Conservation (phyloP, 352 stramenopile genomes). For the Pythium oligandrum region DNA sequence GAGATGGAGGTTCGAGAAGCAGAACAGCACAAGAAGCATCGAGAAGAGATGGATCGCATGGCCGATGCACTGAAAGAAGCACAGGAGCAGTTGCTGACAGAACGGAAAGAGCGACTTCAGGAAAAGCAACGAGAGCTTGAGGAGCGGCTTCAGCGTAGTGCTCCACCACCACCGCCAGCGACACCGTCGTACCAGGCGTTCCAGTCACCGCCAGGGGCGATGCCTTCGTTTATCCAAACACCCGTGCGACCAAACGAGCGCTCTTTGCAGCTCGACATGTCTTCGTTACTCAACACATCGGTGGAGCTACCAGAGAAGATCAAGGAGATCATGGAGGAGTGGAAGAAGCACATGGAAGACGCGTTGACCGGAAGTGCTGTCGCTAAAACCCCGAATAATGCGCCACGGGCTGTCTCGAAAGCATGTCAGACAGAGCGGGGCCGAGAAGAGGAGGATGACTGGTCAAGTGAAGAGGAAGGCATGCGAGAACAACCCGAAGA, state of each 20-base stretch:
- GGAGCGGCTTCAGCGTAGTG: conserved; percentile 27
- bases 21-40: conserved; percentile 21
- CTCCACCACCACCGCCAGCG: not conserved
- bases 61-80: conserved; percentile 38
- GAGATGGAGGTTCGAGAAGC: conserved; percentile 37
- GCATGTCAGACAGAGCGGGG: conserved; percentile 10
- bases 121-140: conserved; percentile 60
- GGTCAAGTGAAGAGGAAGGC: not conserved
- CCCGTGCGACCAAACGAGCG: no score
- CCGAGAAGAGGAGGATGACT: not conserved
- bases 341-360: conserved; percentile 41
- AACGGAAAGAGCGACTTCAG: conserved; percentile 44
- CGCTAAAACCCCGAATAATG: not conserved
- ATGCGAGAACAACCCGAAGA: not conserved
- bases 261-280: conserved; percentile 25
- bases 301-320: conserved; percentile 48
- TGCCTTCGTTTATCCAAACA: not conserved
- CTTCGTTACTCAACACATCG: conserved; percentile 54
- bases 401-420: conserved; percentile 2
- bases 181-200: not conserved
- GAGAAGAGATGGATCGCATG: conserved; percentile 30
- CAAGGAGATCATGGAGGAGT: conserved; percentile 54
- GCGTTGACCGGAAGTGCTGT: not conserved
- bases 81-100: conserved; percentile 49
- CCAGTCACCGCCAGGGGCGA: not conserved